phyloP scores from a whole-genome alignment of 108 stramenopile genomes.

The Seminavis robusta region DNA sequence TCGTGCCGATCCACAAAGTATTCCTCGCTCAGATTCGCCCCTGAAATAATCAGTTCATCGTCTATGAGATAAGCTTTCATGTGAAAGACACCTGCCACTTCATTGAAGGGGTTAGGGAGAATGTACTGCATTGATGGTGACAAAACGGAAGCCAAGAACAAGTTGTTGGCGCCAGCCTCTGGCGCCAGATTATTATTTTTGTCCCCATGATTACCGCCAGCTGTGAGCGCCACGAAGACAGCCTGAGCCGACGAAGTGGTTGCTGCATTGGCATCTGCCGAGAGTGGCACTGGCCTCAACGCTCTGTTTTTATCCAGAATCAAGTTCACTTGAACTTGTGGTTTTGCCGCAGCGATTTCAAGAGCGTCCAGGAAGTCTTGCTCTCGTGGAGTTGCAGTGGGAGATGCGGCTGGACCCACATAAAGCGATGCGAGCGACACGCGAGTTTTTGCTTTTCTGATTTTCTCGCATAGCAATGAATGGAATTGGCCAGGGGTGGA shows the following conservation, averaged over 20 bases:
- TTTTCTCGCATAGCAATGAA: conserved; percentile 45
- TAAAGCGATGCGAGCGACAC: conserved; percentile 77
- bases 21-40: conserved; percentile 84
- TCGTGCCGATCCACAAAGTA: conserved; percentile 82
- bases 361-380: conserved; percentile 58
- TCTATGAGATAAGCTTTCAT: conserved; percentile 83
- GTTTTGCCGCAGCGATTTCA: neutral
- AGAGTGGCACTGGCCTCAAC: conserved; percentile 49
- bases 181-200: too few relatives aligned
- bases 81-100: conserved; percentile 86
- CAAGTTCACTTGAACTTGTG: conserved; percentile 47
- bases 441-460: conserved; percentile 55
- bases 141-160: conserved; percentile 65
- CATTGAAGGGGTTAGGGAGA: conserved; percentile 74
- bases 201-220: too few relatives aligned
- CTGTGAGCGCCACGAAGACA: too few relatives aligned
- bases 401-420: conserved; percentile 60
- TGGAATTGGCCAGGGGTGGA: conserved; percentile 69
- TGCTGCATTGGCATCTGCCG: conserved; percentile 15
- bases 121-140: conserved; percentile 30
- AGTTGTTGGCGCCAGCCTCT: neutral
- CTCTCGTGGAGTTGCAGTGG: conserved; percentile 8
- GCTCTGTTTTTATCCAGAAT: conserved; percentile 75
- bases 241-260: conserved; percentile 46
- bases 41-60: conserved; percentile 68